Evolutionary conservation across 1,284 basidiomycete genomes (phyloP).

Genomic region (Hypsizygus ulmarius): DNA sequence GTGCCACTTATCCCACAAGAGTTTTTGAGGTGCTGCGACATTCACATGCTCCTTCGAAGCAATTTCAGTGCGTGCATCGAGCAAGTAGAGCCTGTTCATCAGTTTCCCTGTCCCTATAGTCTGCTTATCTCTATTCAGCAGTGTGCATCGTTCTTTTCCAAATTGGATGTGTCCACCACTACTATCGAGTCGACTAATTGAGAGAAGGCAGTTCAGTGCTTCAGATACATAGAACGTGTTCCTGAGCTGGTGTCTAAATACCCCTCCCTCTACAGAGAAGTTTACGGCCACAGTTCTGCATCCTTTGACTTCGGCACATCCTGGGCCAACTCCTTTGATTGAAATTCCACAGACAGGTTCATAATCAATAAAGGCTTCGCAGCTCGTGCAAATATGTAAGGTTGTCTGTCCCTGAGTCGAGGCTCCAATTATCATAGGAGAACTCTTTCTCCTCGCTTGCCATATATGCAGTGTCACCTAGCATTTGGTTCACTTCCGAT

Average conservation of each 20-base stretch:
- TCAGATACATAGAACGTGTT: conserved; percentile 19
- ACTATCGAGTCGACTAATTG: conserved; percentile 17
- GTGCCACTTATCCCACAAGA: conserved; percentile 24
- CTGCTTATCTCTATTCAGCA: conserved; percentile 11
- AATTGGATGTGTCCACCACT: conserved; percentile 17
- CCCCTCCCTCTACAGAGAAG: conserved; percentile 18
- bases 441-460: conserved; percentile 1
- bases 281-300: conserved; percentile 18
- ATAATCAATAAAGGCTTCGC: conserved; percentile 20
- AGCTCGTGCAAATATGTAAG: conserved; percentile 21
- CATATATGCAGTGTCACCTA: conserved; percentile 7
- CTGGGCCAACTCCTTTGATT: conserved; percentile 15
- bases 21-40: conserved; percentile 7
- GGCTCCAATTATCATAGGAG: conserved; percentile 20
- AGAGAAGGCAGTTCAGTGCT: conserved; percentile 24
- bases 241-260: conserved; percentile 14
- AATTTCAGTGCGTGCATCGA: conserved; percentile 17
- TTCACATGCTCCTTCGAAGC: conserved; percentile 12
- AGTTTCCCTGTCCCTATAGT: conserved; percentile 14
- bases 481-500: background rate
- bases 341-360: conserved; percentile 11
- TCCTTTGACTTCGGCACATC: conserved; percentile 11
- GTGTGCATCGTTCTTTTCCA: conserved; percentile 12
- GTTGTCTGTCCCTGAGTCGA: conserved; percentile 22
- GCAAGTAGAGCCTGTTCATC: conserved; percentile 15